Base-by-base conservation (phyloP, 2,329 filamentous ascomycete species). In the Lomentospora prolificans region DNA sequence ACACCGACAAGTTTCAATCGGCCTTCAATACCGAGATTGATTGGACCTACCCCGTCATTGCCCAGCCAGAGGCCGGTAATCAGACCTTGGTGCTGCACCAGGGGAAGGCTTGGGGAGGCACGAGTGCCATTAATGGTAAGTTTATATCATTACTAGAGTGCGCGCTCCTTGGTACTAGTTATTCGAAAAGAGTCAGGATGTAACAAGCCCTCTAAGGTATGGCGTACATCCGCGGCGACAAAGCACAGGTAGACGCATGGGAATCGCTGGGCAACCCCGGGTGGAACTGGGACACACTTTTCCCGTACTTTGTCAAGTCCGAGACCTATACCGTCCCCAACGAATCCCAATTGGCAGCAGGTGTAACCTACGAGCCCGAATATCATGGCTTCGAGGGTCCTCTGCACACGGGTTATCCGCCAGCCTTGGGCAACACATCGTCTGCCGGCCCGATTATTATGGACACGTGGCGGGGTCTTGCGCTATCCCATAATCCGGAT, bases 141-240 rank as follows among this genome's bases (percentile, higher is more conserved):
- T 56, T 27, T 3, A 12, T 46, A 28, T n/a, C n/a, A n/a, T n/a
- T n/a, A n/a, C n/a, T n/a, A n/a, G n/a, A n/a, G n/a, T n/a, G n/a
- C n/a, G n/a, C n/a, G n/a, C n/a, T n/a, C n/a, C n/a, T n/a, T n/a
- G n/a, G n/a, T n/a, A n/a, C n/a, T n/a, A n/a, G n/a, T n/a, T n/a
- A n/a, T n/a, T n/a, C n/a, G n/a, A n/a, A n/a, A n/a, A n/a, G n/a
- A n/a, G n/a, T n/a, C n/a, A n/a, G n/a, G n/a, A n/a, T n/a, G n/a
- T n/a, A n/a, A n/a, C n/a, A n/a, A n/a, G n/a, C 46, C 30, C 10
- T 54, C 48, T 41, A 12, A 69, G 72, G 72, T 17, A 73, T 76
- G 74, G 69, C 71, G 10, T 77, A 75, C 56, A 68, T 75, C 19
- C 67, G 74, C n/a, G 72, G 71, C 1, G 67, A 73, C 55, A 64